These are phyloP conservation scores for Kitagawia praeruptora DNA, from an alignment of 129 eudicot genomes.

Conservation along the genomic window DNA sequence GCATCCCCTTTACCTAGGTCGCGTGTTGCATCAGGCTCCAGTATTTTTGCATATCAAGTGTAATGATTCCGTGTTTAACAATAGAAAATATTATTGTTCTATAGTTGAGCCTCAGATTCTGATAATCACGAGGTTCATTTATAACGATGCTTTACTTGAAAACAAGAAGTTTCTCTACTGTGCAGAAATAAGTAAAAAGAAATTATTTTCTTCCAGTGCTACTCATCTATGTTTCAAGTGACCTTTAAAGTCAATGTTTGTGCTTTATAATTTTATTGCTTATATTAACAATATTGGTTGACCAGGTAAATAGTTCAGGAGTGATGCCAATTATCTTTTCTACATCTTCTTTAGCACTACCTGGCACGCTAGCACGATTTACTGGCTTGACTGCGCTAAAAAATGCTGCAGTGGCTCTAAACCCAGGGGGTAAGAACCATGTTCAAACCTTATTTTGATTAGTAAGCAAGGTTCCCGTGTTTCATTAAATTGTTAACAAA, in stretches of 20 bases:
- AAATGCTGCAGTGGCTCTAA: conserved; percentile 76
- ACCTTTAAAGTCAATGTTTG: not conserved
- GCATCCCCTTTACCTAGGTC: not conserved
- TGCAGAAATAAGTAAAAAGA: not conserved
- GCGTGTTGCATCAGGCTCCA: not conserved
- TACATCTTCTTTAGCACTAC: conserved; percentile 94
- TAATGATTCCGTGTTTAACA: not conserved
- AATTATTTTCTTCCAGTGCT: not conserved
- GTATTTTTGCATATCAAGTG: not conserved
- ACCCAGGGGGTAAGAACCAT: conserved; percentile 77
- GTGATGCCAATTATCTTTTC: conserved; percentile 99
- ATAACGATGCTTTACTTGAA: not conserved
- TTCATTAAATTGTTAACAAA: not conserved
- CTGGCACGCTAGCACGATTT: conserved; percentile 91
- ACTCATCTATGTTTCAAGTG: not conserved
- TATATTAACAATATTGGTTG: conserved; percentile 1
- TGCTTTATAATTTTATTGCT: not conserved
- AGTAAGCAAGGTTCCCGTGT: not conserved
- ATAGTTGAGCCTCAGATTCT: not conserved
- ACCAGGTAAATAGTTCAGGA: conserved; percentile 96
- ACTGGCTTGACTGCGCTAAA: conserved; percentile 72
- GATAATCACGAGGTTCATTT: not conserved
- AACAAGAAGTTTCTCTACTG: not conserved
- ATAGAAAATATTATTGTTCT: not conserved
- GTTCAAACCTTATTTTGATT: not conserved